Base-by-base conservation (phyloP, 108 stramenopile species). In the Cyclostephanos invisitatus region DNA sequence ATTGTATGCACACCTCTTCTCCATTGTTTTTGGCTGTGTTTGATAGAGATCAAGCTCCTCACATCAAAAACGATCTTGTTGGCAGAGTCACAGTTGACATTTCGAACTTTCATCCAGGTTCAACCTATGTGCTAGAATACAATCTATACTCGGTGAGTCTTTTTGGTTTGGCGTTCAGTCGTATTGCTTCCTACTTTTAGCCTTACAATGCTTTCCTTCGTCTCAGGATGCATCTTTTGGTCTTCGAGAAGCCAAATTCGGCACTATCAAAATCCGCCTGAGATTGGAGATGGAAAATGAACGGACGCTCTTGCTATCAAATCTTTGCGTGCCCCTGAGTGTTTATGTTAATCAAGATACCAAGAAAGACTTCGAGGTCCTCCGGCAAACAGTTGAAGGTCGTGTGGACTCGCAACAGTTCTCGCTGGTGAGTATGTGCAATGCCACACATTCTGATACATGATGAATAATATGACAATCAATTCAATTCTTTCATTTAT, bases 1-100 rank as follows among this genome's bases (percentile, higher is more conserved):
- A 86, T 60, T 87, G 90, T 62, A 73, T 71, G 67, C 89, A 91
- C 77, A 78, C 88, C 20, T 85, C 83, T 48, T 83, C 84, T 22
- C 82, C 82, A 27, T 54, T 94, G 11, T 75, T 80, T 54, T 27
- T 94, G 29, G 91, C 85, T 15, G 87, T 94, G 0, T 91, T 91
- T 68, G 93, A 94, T 46, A 84, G 63, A 57, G 93, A 94, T 75
- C 53, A 35, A n/a, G 81, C 70, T 36, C 49, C 55, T 21, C 29
- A 82, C 20, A 40, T 40, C 37, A 57, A 84, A 15, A 91, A 94
- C 58, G 92, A 94, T 58, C 61, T 86, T 10, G 85, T 90, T 60
- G 93, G 91, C 14, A 74, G 91, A 4, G 87, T 90, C 1, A 80
- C 84, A 32, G 76, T 94, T 25, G 83, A 94, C 46, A 1, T 94